Conservation (phyloP, 257 asterid species). For the Forsythia viridissima region DNA sequence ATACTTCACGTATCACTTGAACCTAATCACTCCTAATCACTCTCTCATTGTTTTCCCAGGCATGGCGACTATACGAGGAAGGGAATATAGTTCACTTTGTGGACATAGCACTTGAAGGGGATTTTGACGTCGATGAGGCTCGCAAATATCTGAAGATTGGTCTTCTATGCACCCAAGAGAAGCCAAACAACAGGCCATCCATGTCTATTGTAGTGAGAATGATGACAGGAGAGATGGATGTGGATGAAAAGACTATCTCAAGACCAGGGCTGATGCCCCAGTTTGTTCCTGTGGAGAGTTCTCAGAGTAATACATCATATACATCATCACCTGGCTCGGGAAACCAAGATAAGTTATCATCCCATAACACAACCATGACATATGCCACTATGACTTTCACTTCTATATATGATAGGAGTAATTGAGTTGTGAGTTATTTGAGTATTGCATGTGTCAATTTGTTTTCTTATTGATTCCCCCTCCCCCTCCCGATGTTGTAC, state of each 20-base stretch:
- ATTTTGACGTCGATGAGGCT: conserved; percentile 46
- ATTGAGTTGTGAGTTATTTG: conserved; percentile 19
- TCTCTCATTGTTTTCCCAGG: conserved; percentile 40
- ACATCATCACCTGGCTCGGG: conserved; percentile 31
- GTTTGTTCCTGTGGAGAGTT: background rate
- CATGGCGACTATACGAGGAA: conserved; percentile 61
- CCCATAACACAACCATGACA: conserved; percentile 35
- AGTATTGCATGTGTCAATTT: too few species aligned
- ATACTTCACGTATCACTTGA: background rate
- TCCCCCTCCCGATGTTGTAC: background rate
- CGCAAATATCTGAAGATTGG: conserved; percentile 58
- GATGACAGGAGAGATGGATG: conserved; percentile 58
- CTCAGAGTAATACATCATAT: conserved; percentile 16
- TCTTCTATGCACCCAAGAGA: conserved; percentile 70
- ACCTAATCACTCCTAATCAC: background rate
- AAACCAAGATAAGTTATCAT: conserved; percentile 39
- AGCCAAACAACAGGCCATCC: conserved; percentile 62
- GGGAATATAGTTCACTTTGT: conserved; percentile 50
- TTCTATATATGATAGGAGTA: conserved; percentile 57
- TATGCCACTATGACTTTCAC: conserved; percentile 62
- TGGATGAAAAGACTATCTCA: conserved; percentile 42
- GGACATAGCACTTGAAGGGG: conserved; percentile 45
- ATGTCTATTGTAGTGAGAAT: conserved; percentile 64
- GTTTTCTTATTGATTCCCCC: too few species aligned
- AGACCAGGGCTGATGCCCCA: conserved; percentile 47